phyloP scores from a whole-genome alignment of 2,329 filamentous ascomycete species.

The Botryotinia calthae region DNA sequence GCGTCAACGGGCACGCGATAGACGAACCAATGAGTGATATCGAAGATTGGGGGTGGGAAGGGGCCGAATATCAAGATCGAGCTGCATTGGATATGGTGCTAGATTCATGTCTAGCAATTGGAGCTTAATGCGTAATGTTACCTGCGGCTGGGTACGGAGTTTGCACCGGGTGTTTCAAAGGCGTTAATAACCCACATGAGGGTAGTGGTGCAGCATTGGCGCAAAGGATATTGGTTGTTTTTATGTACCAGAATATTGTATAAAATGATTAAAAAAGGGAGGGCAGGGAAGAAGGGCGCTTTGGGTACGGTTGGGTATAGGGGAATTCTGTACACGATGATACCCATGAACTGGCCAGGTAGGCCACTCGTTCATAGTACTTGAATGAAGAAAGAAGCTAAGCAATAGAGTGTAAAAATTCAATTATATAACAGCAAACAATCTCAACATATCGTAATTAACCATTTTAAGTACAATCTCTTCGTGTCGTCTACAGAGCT shows the following conservation, averaged over 20 bases:
- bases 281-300: slow-evolving; percentile 24
- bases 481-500: no score
- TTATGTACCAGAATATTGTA: slow-evolving; percentile 28
- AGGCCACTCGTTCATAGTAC: slow-evolving; percentile 5
- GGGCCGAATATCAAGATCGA: slow-evolving; percentile 52
- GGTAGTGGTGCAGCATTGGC: slow-evolving; percentile 24
- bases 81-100: slow-evolving; percentile 55
- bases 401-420: not conserved
- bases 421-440: not conserved
- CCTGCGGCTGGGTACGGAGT: slow-evolving; percentile 26
- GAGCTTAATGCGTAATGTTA: slow-evolving; percentile 25
- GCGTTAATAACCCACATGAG: not conserved
- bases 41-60: slow-evolving; percentile 63
- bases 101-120: slow-evolving; percentile 39
- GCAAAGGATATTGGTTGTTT: slow-evolving; percentile 24
- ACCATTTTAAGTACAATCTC: not conserved
- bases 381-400: not conserved
- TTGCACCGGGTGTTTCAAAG: slow-evolving; percentile 26
- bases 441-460: not conserved
- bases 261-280: slow-evolving; percentile 25
- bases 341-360: slow-evolving; percentile 28
- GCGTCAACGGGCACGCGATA: slow-evolving; percentile 42
- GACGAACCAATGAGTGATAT: slow-evolving; percentile 54
- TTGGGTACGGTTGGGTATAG: slow-evolving; percentile 22
- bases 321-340: slow-evolving; percentile 30